Conservation (phyloP, 257 asterid species). For the Euphrasia confusa region DNA sequence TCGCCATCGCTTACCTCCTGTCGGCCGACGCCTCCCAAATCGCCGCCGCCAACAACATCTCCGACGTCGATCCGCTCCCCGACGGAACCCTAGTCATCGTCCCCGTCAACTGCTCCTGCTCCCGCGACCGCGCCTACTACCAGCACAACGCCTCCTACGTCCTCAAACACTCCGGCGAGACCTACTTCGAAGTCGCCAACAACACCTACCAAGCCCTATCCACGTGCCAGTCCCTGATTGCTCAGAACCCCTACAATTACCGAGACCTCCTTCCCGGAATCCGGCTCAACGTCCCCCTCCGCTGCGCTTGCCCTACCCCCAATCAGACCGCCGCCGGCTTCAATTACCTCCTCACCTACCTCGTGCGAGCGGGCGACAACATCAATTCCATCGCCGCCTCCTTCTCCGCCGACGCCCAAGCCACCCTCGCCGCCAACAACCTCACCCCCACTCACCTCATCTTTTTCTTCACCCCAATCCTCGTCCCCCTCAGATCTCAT, state of each 20-base stretch:
- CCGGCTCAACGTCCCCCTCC: slow-evolving; percentile 27
- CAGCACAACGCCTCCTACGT: slow-evolving; percentile 56
- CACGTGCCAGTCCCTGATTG: slow-evolving; percentile 48
- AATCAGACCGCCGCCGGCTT: too few species aligned
- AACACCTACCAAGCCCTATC: slow-evolving; percentile 48
- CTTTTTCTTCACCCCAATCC: neutral
- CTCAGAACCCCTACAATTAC: slow-evolving; percentile 34
- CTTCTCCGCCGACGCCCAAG: neutral
- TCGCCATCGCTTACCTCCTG: slow-evolving; percentile 37
- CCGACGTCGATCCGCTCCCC: slow-evolving; percentile 31
- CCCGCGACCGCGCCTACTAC: slow-evolving; percentile 15
- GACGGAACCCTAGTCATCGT: slow-evolving; percentile 33
- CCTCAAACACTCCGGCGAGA: slow-evolving; percentile 28
- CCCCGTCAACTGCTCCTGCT: slow-evolving; percentile 52
- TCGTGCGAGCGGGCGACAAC: neutral
- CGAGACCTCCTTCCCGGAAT: slow-evolving; percentile 11
- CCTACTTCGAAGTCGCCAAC: slow-evolving; percentile 40
- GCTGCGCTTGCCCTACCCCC: slow-evolving; percentile 4
- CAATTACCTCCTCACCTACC: too few species aligned
- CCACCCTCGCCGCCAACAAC: neutral
- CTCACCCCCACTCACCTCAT: neutral
- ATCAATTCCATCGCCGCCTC: neutral
- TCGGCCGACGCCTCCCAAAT: slow-evolving; percentile 39
- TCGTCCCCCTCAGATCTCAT: neutral
- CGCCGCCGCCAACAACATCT: slow-evolving; percentile 41